Evolutionary conservation across 2,329 filamentous ascomycete species (phyloP), one percentile per base, ranked within the genome.

Genomic region (Pseudopyricularia javanii): DNA sequence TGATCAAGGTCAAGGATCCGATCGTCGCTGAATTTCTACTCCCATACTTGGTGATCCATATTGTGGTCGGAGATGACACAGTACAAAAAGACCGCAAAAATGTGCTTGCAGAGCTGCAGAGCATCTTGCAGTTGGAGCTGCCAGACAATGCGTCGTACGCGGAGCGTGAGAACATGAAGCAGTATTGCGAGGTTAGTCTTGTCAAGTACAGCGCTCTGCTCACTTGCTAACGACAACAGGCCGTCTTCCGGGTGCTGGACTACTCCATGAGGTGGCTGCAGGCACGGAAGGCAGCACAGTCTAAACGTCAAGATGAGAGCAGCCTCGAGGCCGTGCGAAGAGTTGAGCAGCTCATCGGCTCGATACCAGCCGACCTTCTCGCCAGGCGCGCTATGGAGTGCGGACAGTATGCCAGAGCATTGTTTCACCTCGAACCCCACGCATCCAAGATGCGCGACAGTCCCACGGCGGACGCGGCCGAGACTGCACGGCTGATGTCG

Each of bases 371-470:
- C 0, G 79, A 95, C 50, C 68, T 96, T 20, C 74, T 82, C 20
- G 90, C 93, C 7, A 80, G 82, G 58, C 81, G 91, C 58, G 91
- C 93, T 9, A 81, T 95, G n/a, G 88, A 96, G 62, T 97, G 91
- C 68, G 88, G 88, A 55, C 93, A 94, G 8, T 97, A 91, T 64
- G 85, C 93, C 7, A 82, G 93, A 50, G 93, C 94, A 1, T 73
- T 98, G 17, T 96, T 95, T 63, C 88, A 97, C 63, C 87, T 94
- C 73, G 93, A 99, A 67, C 89, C 95, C 60, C 87, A 95, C 47
- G 59, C 53, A 70, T 75, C 55, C 65, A 74, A 53, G 69, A 74
- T 56, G 30, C 68, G 70, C 26, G 62, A 66, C 33, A 63, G 70
- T 26, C 17, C 50, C 40, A 47, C 47, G 30, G 50, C 50, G 28